phyloP scores from a whole-genome alignment of 2,329 filamentous ascomycete genomes.

The Colletotrichum agaves region DNA sequence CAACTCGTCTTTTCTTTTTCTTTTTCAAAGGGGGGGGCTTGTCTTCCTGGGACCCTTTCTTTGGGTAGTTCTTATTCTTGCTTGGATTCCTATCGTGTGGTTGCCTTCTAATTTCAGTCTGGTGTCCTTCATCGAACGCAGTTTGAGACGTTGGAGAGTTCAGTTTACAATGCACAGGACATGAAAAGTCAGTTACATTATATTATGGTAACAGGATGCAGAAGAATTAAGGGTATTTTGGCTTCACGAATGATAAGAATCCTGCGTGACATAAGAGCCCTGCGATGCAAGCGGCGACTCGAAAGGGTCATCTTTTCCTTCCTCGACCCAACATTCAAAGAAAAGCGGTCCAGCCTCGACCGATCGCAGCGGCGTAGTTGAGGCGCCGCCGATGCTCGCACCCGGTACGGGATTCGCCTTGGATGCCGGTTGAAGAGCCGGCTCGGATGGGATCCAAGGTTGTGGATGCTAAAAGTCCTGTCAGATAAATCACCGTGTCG shows the following conservation, averaged over 20 bases:
- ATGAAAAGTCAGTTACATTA: too few species aligned
- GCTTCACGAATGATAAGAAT: slow-evolving; percentile 25
- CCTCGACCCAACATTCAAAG: slow-evolving; percentile 74
- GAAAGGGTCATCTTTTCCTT: slow-evolving; percentile 55
- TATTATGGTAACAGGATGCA: too few species aligned
- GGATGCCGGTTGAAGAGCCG: slow-evolving; percentile 55
- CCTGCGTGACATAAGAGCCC: slow-evolving; percentile 28
- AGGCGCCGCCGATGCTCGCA: slow-evolving; percentile 48
- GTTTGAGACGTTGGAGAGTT: too few species aligned
- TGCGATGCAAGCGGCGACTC: slow-evolving; percentile 16
- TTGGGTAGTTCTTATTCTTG: neutral
- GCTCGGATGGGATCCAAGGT: slow-evolving; percentile 68
- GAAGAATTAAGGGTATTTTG: neutral
- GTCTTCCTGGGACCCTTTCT: too few species aligned
- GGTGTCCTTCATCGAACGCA: too few species aligned
- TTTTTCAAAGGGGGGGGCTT: neutral
- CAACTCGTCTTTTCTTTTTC: neutral
- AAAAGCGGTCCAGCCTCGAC: slow-evolving; percentile 69
- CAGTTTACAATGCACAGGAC: too few species aligned
- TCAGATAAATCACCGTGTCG: slow-evolving; percentile 12
- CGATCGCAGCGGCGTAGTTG: slow-evolving; percentile 62
- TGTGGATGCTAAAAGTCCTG: slow-evolving; percentile 62
- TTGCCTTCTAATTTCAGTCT: too few species aligned
- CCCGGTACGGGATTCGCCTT: slow-evolving; percentile 44
- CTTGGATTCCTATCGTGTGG: too few species aligned